Evolutionary conservation across 2,329 filamentous ascomycete species (phyloP), one percentile per base, ranked within the genome.

Genomic region (Cercospora citrullina): DNA sequence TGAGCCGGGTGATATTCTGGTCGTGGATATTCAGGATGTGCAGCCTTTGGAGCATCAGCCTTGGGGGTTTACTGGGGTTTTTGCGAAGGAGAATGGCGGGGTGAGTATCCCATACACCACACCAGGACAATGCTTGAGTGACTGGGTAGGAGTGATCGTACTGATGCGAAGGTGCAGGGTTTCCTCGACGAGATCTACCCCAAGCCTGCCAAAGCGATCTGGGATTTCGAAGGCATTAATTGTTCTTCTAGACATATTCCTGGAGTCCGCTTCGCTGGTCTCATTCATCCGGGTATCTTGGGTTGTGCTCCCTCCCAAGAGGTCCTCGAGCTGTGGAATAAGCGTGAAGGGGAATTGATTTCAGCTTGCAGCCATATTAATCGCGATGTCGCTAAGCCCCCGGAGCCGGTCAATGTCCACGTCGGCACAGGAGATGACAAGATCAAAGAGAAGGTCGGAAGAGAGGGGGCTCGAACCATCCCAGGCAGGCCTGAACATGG

Each of bases 11-110:
- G 94, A 97, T 76, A 84, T 96, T 1, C 84, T 96, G 0, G 82
- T 96, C 0, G 91, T 97, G 7, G 93, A 97, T 78, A 97, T 97
- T 72, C 93, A 94, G 79, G 94, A 97, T 75, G 92, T 97, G 0
- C 93, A 97, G 81, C 94, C 94, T 0, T 89, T 96, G 72, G 85
- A 94, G 70, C 88, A 95, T 31, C 87, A 90, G 66, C 93, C 93
- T 0, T 97, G 94, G 94, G 94, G 94, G 0, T 96, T 96, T 78
- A 94, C 91, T 0, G 93, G 93, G 8, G 81, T 95, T 5, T 97
- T 97, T 75, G 85, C 90, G 64, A 89, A 87, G 72, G 81, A 89
- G 16, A 97, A 97, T 74, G 94, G 94, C 5, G 94, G 94, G 3
- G 62, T 64, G 51, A 58, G 62, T 64, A 58, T 21, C 26, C 2